Evolutionary conservation across 2,329 filamentous ascomycete genomes (phyloP).

Genomic region (Plenodomus lindquistii): DNA sequence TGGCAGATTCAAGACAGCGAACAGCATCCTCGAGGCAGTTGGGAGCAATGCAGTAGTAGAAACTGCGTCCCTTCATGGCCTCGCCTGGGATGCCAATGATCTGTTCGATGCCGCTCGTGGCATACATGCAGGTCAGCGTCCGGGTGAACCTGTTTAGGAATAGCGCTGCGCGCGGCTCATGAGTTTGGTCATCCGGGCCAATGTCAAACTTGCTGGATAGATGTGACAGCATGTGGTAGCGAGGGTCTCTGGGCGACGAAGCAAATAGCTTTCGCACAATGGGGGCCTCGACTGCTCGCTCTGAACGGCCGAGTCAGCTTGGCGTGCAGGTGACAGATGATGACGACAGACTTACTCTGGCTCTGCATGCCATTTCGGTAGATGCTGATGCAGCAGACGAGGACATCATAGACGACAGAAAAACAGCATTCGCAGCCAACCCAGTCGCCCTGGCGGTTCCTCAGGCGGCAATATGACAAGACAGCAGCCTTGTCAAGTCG

Average conservation of each 20-base stretch:
- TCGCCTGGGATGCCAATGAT: conserved; percentile 74
- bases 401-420: conserved; percentile 83
- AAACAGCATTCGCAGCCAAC: conserved; percentile 87
- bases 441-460: conserved; percentile 70
- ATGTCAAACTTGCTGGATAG: conserved; percentile 76
- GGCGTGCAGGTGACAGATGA: neutral
- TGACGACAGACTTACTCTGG: conserved; percentile 63
- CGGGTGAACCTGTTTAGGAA: conserved; percentile 87
- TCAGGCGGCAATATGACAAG: conserved; percentile 76
- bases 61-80: conserved; percentile 74
- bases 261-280: conserved; percentile 79
- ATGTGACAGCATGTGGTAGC: conserved; percentile 88
- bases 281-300: conserved; percentile 75
- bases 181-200: conserved; percentile 59
- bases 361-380: conserved; percentile 71
- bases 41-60: conserved; percentile 84
- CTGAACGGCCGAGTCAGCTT: conserved; percentile 51
- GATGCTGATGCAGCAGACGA: conserved; percentile 82
- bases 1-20: conserved; percentile 79
- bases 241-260: conserved; percentile 78
- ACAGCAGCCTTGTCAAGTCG: conserved; percentile 83
- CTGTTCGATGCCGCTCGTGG: conserved; percentile 74
- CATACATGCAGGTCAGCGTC: conserved; percentile 83
- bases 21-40: conserved; percentile 77
- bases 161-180: conserved; percentile 80